These are phyloP conservation scores for Blumeriella jaapii DNA, from an alignment of 2,329 filamentous ascomycete genomes.

Conservation along the genomic window DNA sequence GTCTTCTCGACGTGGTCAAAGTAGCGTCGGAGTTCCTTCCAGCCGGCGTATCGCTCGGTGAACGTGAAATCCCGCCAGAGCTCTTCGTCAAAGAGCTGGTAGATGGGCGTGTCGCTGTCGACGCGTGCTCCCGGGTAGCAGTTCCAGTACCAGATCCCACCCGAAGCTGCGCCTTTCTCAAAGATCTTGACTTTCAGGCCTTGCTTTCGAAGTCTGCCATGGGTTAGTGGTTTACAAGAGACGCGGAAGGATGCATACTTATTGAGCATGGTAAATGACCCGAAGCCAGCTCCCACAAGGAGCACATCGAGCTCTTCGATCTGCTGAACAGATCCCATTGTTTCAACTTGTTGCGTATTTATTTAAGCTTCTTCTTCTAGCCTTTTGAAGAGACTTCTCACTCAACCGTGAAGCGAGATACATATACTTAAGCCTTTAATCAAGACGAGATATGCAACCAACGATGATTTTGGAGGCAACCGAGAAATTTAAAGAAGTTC, in stretches of 20 bases:
- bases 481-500: too few species aligned
- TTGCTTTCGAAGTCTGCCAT: slow-evolving; percentile 1
- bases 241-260: background rate
- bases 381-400: too few species aligned
- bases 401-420: too few species aligned
- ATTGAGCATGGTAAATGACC: slow-evolving; percentile 5
- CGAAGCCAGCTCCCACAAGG: slow-evolving; percentile 5
- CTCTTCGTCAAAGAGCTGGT: slow-evolving; percentile 34
- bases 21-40: slow-evolving; percentile 41
- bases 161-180: slow-evolving; percentile 5
- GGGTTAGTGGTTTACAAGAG: background rate
- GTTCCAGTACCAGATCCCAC: slow-evolving; percentile 25
- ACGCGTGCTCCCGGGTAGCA: slow-evolving; percentile 36
- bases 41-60: slow-evolving; percentile 39
- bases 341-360: background rate
- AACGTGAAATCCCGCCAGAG: slow-evolving; percentile 45
- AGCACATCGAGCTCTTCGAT: slow-evolving; percentile 2
- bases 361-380: too few species aligned
- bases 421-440: too few species aligned
- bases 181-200: slow-evolving; percentile 5
- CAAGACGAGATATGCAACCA: too few species aligned
- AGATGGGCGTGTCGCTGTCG: slow-evolving; percentile 33
- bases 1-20: slow-evolving; percentile 48
- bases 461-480: too few species aligned
- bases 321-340: slow-evolving; percentile 5